Base-by-base conservation (phyloP, 495 filamentous ascomycete genomes). In the Podospora australis region DNA sequence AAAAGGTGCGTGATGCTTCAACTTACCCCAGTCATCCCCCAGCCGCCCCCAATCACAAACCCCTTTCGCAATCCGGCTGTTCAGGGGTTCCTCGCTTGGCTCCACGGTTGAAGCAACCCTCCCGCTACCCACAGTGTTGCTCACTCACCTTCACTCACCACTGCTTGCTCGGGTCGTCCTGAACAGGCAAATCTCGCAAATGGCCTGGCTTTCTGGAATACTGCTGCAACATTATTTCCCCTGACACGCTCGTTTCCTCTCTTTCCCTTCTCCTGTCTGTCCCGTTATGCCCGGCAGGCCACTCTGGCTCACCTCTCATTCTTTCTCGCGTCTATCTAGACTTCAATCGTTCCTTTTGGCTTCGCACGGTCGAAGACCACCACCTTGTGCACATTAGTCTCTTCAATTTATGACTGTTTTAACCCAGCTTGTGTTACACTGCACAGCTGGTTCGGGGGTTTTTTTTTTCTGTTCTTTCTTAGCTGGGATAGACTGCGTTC, bases 1-100 rank as follows among this genome's bases (percentile, higher is more conserved):
- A n/a, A 54, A 64, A 64, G 23, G 65, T 65, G 66, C 58, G 68
- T 68, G 66, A 61, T 68, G 46, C 20, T 14, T 43, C 40, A 16
- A 19, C 22, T 20, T 20, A 20, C 20, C 17, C 13, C 22, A 13
- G 22, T 24, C 7, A 0, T 23, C 17, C 17, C 28, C 7, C 28
- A 7, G 5, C 34, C 23, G 21, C 32, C 50, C 52, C 49, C 48
- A 46, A 46, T 30, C 22, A 30, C 52, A 48, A 35, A 41, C 60
- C 63, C 57, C 55, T 57, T 52, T 52, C 56, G 53, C 46, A 46
- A 59, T 54, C 52, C 56, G 58, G 58, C 56, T 60, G 58, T 61
- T 59, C 52, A 62, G 55, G 53, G 55, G 52, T 49, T 36, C 55
- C 53, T 53, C 44, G 53, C 54, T 56, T 57, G 53, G 49, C 57